Evolutionary conservation across 176 grass and related monocot species (phyloP).

Genomic region (Paspalum notatum): DNA sequence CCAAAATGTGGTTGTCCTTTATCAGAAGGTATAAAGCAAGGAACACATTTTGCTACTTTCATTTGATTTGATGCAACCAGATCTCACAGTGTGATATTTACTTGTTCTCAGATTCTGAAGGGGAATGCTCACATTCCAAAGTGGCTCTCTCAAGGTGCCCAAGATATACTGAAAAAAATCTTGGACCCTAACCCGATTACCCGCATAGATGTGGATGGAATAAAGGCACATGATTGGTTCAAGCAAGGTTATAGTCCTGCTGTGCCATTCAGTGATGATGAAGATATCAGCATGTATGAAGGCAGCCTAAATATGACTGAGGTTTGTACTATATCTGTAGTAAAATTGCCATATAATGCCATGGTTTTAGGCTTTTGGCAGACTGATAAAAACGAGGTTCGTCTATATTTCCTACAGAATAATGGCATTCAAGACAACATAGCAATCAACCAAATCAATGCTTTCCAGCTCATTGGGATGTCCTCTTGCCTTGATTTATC

Average conservation of each 20-base stretch:
- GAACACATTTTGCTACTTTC: background rate
- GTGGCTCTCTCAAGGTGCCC: constrained; percentile 77
- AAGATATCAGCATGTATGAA: constrained; percentile 47
- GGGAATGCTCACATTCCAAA: constrained; percentile 81
- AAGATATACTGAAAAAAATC: constrained; percentile 73
- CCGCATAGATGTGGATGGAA: constrained; percentile 67
- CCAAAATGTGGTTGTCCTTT: constrained; percentile 73
- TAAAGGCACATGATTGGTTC: constrained; percentile 86
- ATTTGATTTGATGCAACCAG: constrained; percentile 25
- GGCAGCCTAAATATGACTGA: constrained; percentile 45
- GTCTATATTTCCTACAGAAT: constrained; percentile 47
- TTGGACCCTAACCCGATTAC: constrained; percentile 79
- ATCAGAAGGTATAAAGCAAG: constrained; percentile 62
- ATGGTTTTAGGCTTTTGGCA: constrained; percentile 24
- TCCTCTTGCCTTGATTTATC: constrained; percentile 96
- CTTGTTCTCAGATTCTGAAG: constrained; percentile 62
- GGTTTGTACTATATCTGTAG: constrained; percentile 42
- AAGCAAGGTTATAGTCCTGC: constrained; percentile 71
- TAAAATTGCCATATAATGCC: constrained; percentile 20
- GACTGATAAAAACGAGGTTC: constrained; percentile 27
- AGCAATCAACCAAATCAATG: constrained; percentile 81
- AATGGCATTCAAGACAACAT: constrained; percentile 46
- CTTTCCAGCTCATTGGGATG: constrained; percentile 97
- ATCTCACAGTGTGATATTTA: constrained; percentile 32
- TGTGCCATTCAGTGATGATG: constrained; percentile 63